Evolutionary conservation across 495 filamentous ascomycete genomes (phyloP), one percentile per base, ranked within the genome.

Genomic region (Penicillium coprophilum): DNA sequence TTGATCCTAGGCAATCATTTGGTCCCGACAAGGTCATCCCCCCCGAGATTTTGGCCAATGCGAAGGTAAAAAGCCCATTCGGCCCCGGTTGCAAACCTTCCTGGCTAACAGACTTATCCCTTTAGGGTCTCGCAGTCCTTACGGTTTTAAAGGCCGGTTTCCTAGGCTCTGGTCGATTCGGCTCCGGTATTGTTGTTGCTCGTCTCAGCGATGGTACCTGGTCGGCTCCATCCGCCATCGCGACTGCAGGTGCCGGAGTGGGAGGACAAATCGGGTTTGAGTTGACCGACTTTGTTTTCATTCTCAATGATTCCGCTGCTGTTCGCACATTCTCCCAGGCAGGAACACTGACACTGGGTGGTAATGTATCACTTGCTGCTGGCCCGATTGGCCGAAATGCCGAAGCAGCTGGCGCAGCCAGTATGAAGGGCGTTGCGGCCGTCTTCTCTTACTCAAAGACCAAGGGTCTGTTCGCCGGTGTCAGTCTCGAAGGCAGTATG

Each of bases 221-320:
- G 94, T 95, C 90, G 55, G 95, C 94, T 15, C 94, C 94, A 6
- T 91, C 89, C 15, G 95, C 94, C 19, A 96, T 98, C 59, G 85
- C 86, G 49, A 94, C 90, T 19, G 89, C 88, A 23, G 94, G 94
- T 62, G 95, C 87, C 53, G 94, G 94, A 24, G 92, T 97, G 60
- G 94, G 94, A 62, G 93, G 94, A 20, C 94, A 98, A 71, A 96
- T 98, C 66, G 94, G 94, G 30, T 93, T 96, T 77, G 94, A 98
- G 72, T 77, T 98, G 57, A 97, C 95, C 40, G 94, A 98, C 69
- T 97, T 98, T 69, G 95, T 98, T 63, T 97, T 98, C 78, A 96
- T 97, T 56, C 85, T 98, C 47, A 98, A 98, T 72, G 94, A 98
- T 68, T 81, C 86, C 39, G 84, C 82, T 39, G 94, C 94, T 23